phyloP scores from a whole-genome alignment of 257 asterid species.

The Schizonepeta tenuifolia region DNA sequence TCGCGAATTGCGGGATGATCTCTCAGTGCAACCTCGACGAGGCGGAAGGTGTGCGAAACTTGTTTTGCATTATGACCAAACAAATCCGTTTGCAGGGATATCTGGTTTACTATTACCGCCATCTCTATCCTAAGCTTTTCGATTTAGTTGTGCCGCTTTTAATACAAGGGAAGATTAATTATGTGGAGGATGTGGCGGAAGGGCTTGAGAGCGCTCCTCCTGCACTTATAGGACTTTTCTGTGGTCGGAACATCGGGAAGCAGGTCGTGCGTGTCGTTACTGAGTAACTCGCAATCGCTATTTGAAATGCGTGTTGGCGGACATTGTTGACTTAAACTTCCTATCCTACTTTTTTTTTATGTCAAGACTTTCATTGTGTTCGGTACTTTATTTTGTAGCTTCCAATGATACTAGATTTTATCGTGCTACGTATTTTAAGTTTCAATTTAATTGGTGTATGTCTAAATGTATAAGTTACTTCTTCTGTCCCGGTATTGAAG shows the following conservation, averaged over 20 bases:
- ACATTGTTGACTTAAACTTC: too few relatives aligned
- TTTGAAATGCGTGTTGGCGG: too few relatives aligned
- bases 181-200: constrained; percentile 49
- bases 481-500: too few relatives aligned
- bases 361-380: too few relatives aligned
- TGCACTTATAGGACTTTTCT: constrained; percentile 50
- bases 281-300: too few relatives aligned
- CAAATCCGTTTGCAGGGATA: constrained; percentile 54
- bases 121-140: constrained; percentile 37
- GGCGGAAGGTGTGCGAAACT: constrained; percentile 43
- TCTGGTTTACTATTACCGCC: constrained; percentile 22
- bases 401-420: too few relatives aligned
- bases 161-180: constrained; percentile 42
- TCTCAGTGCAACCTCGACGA: constrained; percentile 47
- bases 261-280: constrained; percentile 43
- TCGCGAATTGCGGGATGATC: constrained; percentile 54
- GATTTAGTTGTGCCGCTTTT: constrained; percentile 40
- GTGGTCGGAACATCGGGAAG: constrained; percentile 54
- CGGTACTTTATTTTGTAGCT: too few relatives aligned
- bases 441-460: too few relatives aligned
- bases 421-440: too few relatives aligned
- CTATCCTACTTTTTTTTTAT: too few relatives aligned
- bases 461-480: too few relatives aligned
- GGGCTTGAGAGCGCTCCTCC: constrained; percentile 55
- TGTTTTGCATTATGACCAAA: constrained; percentile 36